These are phyloP conservation scores for Paecilomyces variotii DNA, from an alignment of 2,329 filamentous ascomycete genomes.

Conservation along the genomic window DNA sequence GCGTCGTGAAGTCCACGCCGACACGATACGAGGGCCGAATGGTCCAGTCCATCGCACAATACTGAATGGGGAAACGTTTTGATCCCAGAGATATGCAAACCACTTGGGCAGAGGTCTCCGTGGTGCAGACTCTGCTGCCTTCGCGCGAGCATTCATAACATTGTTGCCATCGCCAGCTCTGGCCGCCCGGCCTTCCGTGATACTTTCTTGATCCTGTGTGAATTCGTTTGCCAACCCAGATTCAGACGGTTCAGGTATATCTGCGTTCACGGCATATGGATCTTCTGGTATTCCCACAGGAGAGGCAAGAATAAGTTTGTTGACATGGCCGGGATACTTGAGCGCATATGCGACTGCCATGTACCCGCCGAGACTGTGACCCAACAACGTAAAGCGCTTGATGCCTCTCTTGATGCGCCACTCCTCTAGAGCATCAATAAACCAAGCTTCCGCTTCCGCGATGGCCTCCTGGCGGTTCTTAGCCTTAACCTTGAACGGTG, in stretches of 20 bases:
- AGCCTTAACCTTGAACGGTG: constrained; percentile 73
- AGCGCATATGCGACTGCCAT: constrained; percentile 90
- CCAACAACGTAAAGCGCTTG: constrained; percentile 85
- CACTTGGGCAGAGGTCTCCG: constrained; percentile 66
- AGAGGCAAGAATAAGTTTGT: constrained; percentile 92
- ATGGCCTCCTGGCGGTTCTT: constrained; percentile 76
- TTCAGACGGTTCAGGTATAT: constrained; percentile 67
- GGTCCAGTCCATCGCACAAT: constrained; percentile 82
- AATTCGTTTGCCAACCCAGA: constrained; percentile 73
- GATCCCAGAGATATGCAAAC: constrained; percentile 92
- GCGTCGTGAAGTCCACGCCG: constrained; percentile 85
- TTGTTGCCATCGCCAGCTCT: constrained; percentile 44
- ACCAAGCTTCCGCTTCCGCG: constrained; percentile 86
- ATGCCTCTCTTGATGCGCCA: constrained; percentile 86
- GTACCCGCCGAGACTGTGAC: constrained; percentile 90
- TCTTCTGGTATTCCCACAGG: constrained; percentile 94
- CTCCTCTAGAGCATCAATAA: constrained; percentile 91
- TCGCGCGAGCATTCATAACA: constrained; percentile 43
- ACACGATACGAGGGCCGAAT: constrained; percentile 82
- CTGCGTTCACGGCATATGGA: constrained; percentile 74
- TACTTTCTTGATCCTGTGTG: constrained; percentile 59
- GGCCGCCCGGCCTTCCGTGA: constrained; percentile 16
- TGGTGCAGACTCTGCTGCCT: constrained; percentile 41
- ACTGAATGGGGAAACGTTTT: constrained; percentile 91
- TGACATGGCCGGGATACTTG: constrained; percentile 89